Base-by-base conservation (phyloP, 2,329 filamentous ascomycete species). In the Microdochium trichocladiopsis region DNA sequence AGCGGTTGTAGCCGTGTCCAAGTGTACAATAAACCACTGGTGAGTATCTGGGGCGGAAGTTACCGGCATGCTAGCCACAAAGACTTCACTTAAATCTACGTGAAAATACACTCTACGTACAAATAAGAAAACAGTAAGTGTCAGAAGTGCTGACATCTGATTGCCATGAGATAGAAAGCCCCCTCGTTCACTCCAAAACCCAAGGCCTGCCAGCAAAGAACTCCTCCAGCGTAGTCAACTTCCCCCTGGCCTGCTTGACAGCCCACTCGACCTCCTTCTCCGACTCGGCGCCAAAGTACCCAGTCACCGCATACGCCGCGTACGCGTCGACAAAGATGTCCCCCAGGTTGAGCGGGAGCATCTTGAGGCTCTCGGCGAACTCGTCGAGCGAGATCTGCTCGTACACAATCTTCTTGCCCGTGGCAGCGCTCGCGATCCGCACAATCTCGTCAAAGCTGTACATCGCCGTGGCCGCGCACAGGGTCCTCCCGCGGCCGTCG, bases 401-500 rank as follows among this genome's bases (percentile, higher is more conserved):
- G 47, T 52, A 58, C 4, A 54, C 50, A 8, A 67, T 59, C 1
- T 53, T 59, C 57, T 75, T 69, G 0, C 75, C 73, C 0, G 69
- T 70, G 2, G 69, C 66, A 50, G 66, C 65, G 3, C 60, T 62
- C 45, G 79, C 65, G 4, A 66, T 63, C 2, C 62, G 59, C 5
- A 67, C 68, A 2, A 77, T 63, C 25, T 78, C 66, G 2, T 66
- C 57, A 8, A 69, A 59, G 4, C 66, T 58, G 51, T 67, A 66
- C 3, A 73, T 54, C 66, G 66, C 65, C 16, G 64, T 60, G 0
- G 76, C 76, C 0, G 68, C 78, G 18, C 69, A 65, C 25, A 82
- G 66, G 2, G 61, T 68, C 55, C 71, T 71, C 14, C 73, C 74
- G 18, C 41, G 41, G 5, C 41, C 41, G 41, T 45, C 41, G 18